Conservation (phyloP, 805 yeast genomes). For the Starmerella roubikii region DNA sequence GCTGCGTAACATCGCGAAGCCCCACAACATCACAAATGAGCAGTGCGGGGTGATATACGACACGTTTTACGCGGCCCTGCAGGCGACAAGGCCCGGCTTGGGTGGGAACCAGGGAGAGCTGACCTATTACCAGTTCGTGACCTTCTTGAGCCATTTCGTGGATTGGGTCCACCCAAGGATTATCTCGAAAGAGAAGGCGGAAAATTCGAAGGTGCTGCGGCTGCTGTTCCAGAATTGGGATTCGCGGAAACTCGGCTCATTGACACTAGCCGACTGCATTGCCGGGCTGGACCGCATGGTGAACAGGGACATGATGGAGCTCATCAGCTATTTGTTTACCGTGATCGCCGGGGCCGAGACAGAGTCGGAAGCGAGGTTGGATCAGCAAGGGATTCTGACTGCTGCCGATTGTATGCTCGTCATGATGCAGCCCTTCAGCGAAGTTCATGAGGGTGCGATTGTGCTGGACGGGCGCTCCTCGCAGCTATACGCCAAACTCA, state of each 20-base stretch:
- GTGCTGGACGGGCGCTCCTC: slow-evolving; percentile 51
- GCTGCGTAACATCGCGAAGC: slow-evolving; percentile 68
- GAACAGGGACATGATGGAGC: slow-evolving; percentile 62
- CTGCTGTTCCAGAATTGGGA: slow-evolving; percentile 66
- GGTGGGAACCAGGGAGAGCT: slow-evolving; percentile 42
- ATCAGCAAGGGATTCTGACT: slow-evolving; percentile 64
- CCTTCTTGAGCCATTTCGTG: slow-evolving; percentile 64
- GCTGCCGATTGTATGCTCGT: slow-evolving; percentile 78
- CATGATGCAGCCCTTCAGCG: slow-evolving; percentile 77
- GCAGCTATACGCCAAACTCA: slow-evolving; percentile 27
- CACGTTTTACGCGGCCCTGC: slow-evolving; percentile 62
- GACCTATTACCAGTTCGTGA: slow-evolving; percentile 56
- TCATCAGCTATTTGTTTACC: slow-evolving; percentile 65
- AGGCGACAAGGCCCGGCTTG: slow-evolving; percentile 41
- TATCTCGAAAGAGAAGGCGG: slow-evolving; percentile 18
- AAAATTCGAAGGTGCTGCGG: slow-evolving; percentile 36
- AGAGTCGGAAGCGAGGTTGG: slow-evolving; percentile 26
- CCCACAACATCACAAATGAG: slow-evolving; percentile 42
- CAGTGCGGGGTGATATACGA: slow-evolving; percentile 69
- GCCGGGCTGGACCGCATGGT: slow-evolving; percentile 57
- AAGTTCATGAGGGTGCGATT: slow-evolving; percentile 33
- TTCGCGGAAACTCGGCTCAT: slow-evolving; percentile 34
- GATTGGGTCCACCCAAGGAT: slow-evolving; percentile 45
- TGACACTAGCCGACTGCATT: slow-evolving; percentile 57
- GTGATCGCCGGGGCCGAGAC: slow-evolving; percentile 33